Base-by-base conservation (phyloP, 2,329 filamentous ascomycete genomes). In the Setomelanomma holmii region DNA sequence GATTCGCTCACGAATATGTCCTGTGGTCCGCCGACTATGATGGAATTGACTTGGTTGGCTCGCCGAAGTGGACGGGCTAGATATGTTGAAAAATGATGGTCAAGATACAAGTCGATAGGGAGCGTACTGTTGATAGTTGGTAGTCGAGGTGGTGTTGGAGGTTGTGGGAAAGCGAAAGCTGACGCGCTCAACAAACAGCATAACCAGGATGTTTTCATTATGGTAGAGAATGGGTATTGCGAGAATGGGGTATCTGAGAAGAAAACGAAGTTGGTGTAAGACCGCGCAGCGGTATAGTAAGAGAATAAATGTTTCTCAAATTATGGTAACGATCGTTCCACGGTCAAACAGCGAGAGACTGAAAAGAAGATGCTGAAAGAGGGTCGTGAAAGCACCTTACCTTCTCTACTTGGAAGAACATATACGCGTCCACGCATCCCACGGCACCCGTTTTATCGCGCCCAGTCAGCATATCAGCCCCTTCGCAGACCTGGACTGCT, bases 21-120 rank as follows among this genome's bases (percentile, higher is more conserved):
- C 50, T 72, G 68, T 0, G 61, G 61, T 1, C 68, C 68, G 4
- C 68, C 68, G 11, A 72, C 68, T 6, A 72, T 58, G 2, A 72
- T 66, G 11, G 68, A 64, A 23, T 71, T 67, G 21, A 67, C 56
- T 40, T 65, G 56, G 42, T 56, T 62, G 16, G 56, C 53, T 35
- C 66, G 62, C 22, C 61, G 62, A 40, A 60, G 55, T 5, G 60
- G 62, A n/a, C 58, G 61, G 45, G 53, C 58, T 66, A 30, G n/a
- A 22, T 2, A 16, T 4, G 20, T 50, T 47, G 45, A 40, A n/a
- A 36, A 8, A 34, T 19, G 19, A 16, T 10, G 24, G n/a, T 14
- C 7, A 3, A 5, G 38, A 34, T n/a, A 22, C 10, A 5, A 21
- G 24, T 3, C 6, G 20, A 34, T 7, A 19, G 20, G 34, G 21